A percentile compares a stretch with the other conserved stretches of the same genome.
Evolutionary conservation across 2,329 filamentous ascomycete species (phyloP).

Genomic region (Beauveria varroae): DNA sequence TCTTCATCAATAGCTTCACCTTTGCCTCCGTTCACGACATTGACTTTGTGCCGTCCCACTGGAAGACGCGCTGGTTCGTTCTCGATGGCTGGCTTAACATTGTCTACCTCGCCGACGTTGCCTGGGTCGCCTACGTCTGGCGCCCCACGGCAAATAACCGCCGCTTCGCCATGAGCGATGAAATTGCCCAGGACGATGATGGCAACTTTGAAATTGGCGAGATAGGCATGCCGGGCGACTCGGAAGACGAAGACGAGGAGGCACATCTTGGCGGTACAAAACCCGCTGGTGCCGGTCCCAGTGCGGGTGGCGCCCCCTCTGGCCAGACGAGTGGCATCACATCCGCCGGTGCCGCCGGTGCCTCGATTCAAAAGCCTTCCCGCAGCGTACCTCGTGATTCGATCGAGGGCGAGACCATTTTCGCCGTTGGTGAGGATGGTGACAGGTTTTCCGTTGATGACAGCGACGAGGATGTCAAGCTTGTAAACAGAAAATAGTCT

Average conservation of each 20-base stretch:
- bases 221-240: conserved; percentile 67
- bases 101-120: conserved; percentile 90
- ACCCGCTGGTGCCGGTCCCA: background rate
- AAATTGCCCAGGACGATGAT: conserved; percentile 97
- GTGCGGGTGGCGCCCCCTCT: background rate
- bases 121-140: conserved; percentile 93
- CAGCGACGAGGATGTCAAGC: conserved; percentile 43
- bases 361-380: background rate
- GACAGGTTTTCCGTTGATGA: conserved; percentile 80
- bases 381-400: conserved; percentile 43
- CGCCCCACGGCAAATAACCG: conserved; percentile 93
- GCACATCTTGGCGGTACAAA: conserved; percentile 36
- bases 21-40: conserved; percentile 80
- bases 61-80: conserved; percentile 96
- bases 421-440: conserved; percentile 79
- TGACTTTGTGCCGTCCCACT: conserved; percentile 91
- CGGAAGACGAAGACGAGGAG: conserved; percentile 48
- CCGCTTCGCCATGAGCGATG: conserved; percentile 97
- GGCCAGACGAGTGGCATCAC: conserved; percentile 4
- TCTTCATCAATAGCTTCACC: conserved; percentile 96
- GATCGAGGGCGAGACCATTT: conserved; percentile 86
- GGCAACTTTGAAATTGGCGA: conserved; percentile 91
- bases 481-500: conserved; percentile 41
- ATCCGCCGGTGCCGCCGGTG: background rate
- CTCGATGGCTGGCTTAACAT: conserved; percentile 96